Evolutionary conservation across 805 yeast species (phyloP).

Genomic region (Wickerhamiella hasegawae): DNA sequence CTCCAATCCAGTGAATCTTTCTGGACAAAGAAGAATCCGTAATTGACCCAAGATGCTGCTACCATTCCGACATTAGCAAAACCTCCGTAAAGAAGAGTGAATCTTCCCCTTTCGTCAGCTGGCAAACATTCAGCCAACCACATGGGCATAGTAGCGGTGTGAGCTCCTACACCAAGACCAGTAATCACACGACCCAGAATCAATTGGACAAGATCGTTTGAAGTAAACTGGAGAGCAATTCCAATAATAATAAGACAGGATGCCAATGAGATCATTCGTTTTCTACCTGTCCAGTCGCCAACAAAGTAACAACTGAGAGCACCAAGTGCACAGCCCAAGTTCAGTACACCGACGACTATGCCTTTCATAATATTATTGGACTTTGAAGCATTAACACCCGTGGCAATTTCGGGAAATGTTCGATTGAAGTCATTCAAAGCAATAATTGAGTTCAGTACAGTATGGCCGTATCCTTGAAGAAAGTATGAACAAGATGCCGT

Average conservation of each 20-base stretch:
- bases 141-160: conserved; percentile 58
- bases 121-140: conserved; percentile 59
- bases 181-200: conserved; percentile 52
- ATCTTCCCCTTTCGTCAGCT: conserved; percentile 42
- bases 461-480: conserved; percentile 49
- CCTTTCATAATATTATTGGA: conserved; percentile 18
- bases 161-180: conserved; percentile 57
- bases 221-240: conserved; percentile 37
- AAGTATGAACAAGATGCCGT: conserved; percentile 14
- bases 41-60: conserved; percentile 53
- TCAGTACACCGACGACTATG: conserved; percentile 28
- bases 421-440: conserved; percentile 11
- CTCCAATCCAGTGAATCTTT: conserved; percentile 43
- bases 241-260: conserved; percentile 41
- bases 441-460: conserved; percentile 34
- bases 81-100: conserved; percentile 49
- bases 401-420: conserved; percentile 14
- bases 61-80: conserved; percentile 53
- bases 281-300: conserved; percentile 47
- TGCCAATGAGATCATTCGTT: conserved; percentile 28
- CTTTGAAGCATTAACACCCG: conserved; percentile 1
- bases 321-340: conserved; percentile 55
- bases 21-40: conserved; percentile 44
- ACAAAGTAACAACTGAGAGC: conserved; percentile 39
- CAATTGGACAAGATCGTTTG: conserved; percentile 45